Evolutionary conservation across 371 early-diverging fungal species (phyloP).

Genomic region (Rhizopus microsporus): DNA sequence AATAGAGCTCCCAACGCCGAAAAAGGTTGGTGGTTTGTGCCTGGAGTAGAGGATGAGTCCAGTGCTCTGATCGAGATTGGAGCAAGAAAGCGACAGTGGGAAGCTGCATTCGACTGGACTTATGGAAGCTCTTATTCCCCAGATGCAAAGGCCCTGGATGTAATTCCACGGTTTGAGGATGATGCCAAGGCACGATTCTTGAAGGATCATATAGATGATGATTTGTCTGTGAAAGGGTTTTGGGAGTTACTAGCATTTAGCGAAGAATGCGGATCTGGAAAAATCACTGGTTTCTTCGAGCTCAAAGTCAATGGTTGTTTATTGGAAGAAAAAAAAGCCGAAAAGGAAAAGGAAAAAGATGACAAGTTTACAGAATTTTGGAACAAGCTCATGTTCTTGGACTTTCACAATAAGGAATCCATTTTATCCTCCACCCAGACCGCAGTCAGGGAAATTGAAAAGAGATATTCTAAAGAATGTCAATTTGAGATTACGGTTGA

Average conservation of each 20-base stretch:
- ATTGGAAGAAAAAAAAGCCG: neutral
- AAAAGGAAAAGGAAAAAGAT: neutral
- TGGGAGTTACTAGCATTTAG: slow-evolving; percentile 68
- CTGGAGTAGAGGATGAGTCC: slow-evolving; percentile 56
- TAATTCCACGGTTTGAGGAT: slow-evolving; percentile 79
- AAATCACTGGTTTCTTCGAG: slow-evolving; percentile 66
- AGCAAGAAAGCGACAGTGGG: slow-evolving; percentile 21
- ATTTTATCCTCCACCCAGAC: slow-evolving; percentile 16
- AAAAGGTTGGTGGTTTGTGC: slow-evolving; percentile 62
- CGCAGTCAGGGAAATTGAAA: slow-evolving; percentile 15
- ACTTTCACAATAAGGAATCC: slow-evolving; percentile 20
- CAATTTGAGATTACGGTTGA: slow-evolving; percentile 6
- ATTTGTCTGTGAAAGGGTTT: slow-evolving; percentile 60
- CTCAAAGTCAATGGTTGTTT: slow-evolving; percentile 8
- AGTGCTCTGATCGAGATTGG: slow-evolving; percentile 40
- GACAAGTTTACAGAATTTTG: slow-evolving; percentile 26
- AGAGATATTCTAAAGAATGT: slow-evolving; percentile 6
- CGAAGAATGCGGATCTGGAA: slow-evolving; percentile 78
- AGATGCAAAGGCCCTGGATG: slow-evolving; percentile 42
- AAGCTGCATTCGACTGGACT: slow-evolving; percentile 44
- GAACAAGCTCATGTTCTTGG: slow-evolving; percentile 34
- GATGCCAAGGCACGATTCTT: slow-evolving; percentile 74
- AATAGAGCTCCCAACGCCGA: slow-evolving; percentile 8
- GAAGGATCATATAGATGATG: slow-evolving; percentile 23
- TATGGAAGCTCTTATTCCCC: slow-evolving; percentile 64